Percentiles rank a stretch among this genome's conserved stretches.
These are phyloP conservation scores for Exidia glandulosa DNA, from an alignment of 768 basidiomycete species.

Conservation along the genomic window DNA sequence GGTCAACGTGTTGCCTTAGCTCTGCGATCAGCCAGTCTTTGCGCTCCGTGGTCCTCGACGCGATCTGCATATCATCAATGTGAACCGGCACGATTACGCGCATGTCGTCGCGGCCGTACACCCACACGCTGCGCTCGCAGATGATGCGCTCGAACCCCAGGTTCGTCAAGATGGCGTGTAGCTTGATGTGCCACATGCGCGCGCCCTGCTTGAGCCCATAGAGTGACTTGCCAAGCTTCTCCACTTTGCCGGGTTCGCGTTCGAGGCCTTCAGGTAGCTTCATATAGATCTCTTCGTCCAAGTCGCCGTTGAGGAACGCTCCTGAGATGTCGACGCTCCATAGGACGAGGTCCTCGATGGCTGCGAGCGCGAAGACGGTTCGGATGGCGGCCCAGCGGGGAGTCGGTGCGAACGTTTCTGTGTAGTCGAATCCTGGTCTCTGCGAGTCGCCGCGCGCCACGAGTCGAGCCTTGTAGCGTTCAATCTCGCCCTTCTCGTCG, in stretches of 20 bases:
- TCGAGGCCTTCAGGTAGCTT: constrained; percentile 15
- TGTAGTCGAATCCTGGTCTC: constrained; percentile 18
- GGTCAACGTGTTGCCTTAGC: neutral
- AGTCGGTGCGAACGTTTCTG: constrained; percentile 18
- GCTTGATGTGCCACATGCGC: constrained; percentile 18
- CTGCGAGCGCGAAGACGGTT: constrained; percentile 17
- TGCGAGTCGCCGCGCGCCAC: constrained; percentile 27
- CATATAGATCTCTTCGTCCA: constrained; percentile 26
- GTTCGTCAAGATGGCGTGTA: constrained; percentile 11
- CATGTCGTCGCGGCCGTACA: neutral
- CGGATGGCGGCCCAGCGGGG: constrained; percentile 14
- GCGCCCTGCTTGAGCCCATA: constrained; percentile 18
- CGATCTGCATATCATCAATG: constrained; percentile 20
- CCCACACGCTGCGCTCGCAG: constrained; percentile 16
- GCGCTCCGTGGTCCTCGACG: constrained; percentile 1
- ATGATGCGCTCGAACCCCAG: constrained; percentile 10
- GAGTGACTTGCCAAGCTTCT: constrained; percentile 3
- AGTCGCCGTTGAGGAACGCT: constrained; percentile 19
- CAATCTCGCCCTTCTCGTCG: constrained; percentile 13
- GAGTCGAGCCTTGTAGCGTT: constrained; percentile 21
- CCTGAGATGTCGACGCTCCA: constrained; percentile 19
- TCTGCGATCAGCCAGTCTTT: neutral
- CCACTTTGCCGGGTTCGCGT: neutral
- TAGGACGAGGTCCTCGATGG: constrained; percentile 7
- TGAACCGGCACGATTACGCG: constrained; percentile 16